Percentiles rank a stretch among this genome's conserved stretches.
phyloP scores from a whole-genome alignment of 306 rosid genomes.

The Rosa rugosa region DNA sequence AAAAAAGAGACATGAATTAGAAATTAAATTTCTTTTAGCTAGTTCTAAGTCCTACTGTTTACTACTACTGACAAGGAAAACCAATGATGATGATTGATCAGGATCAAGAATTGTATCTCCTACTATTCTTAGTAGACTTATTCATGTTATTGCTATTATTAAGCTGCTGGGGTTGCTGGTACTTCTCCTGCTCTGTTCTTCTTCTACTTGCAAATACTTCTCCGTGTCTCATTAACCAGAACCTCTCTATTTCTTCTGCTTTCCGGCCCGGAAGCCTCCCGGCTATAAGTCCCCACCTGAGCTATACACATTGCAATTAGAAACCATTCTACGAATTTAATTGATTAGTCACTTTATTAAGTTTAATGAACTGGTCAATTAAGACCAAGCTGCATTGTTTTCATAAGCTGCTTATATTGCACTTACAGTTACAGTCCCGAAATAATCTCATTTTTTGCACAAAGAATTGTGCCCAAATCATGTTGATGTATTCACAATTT shows the following conservation, averaged over 20 bases:
- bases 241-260: constrained; percentile 61
- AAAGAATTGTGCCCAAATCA: not conserved
- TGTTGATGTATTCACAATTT: too few relatives aligned
- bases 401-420: not conserved
- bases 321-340: not conserved
- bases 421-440: not conserved
- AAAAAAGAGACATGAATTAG: not conserved
- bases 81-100: not conserved
- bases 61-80: not conserved
- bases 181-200: constrained; percentile 34
- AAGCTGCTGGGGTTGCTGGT: constrained; percentile 5
- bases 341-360: not conserved
- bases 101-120: not conserved
- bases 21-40: constrained; percentile 4
- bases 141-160: not conserved
- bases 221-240: constrained; percentile 59
- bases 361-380: not conserved
- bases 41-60: not conserved
- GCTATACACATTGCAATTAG: constrained; percentile 1
- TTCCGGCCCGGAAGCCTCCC: constrained; percentile 58
- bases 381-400: not conserved
- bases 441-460: not conserved
- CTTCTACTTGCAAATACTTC: constrained; percentile 44
- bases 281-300: constrained; percentile 56
- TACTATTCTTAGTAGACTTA: constrained; percentile 6